These are phyloP conservation scores for Talaromyces sp. DNA, from an alignment of 2,329 filamentous ascomycete species.

Conservation along the genomic window DNA sequence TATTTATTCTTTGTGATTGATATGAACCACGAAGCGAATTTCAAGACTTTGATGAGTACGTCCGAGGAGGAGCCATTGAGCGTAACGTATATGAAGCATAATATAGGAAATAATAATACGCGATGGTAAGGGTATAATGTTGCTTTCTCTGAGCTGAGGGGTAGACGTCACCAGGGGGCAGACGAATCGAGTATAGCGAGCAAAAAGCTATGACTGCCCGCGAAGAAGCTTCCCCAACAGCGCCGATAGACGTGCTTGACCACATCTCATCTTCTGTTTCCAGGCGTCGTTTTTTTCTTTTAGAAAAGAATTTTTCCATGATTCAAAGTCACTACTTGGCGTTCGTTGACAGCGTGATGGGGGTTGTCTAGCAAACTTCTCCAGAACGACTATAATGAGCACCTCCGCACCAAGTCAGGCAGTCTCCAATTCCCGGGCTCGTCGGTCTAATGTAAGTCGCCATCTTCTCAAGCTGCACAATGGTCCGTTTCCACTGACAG, in stretches of 20 bases:
- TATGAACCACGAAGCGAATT: not conserved
- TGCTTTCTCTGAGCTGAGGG: not conserved
- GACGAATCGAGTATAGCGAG: not conserved
- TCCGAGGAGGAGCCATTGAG: not conserved
- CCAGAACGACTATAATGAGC: constrained; percentile 10
- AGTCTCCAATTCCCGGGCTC: constrained; percentile 2
- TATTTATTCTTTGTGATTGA: not conserved
- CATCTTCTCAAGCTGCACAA: not conserved
- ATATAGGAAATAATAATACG: not conserved
- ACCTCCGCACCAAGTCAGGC: not conserved
- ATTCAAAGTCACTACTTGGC: not conserved
- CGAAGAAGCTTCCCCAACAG: not conserved
- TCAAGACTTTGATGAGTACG: not conserved
- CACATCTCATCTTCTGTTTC: not conserved
- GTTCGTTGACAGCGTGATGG: not conserved
- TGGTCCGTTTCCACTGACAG: not conserved
- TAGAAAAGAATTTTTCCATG: not conserved
- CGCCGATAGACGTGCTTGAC: not conserved
- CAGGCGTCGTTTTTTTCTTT: not conserved
- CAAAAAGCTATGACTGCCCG: constrained; percentile 1
- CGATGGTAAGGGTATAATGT: not conserved
- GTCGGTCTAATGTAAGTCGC: constrained; percentile 31
- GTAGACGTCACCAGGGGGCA: not conserved
- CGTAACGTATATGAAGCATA: not conserved
- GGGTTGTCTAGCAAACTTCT: not conserved